Evolutionary conservation across 768 basidiomycete genomes (phyloP), one percentile per base, ranked within the genome.

Genomic region (Hypholoma fasciculare): DNA sequence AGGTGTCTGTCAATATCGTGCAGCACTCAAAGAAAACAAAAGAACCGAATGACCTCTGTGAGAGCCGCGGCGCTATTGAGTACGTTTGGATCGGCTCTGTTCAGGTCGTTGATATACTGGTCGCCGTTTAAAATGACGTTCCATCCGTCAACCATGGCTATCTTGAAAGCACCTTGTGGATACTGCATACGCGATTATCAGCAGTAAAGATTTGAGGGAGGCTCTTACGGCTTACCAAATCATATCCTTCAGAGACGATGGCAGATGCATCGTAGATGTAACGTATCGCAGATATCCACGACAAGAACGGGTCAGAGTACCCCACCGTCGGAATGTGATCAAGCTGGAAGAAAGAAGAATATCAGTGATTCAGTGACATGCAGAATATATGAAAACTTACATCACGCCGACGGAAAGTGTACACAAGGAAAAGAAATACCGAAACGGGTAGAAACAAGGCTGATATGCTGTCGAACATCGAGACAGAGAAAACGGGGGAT

Each of bases 21-120:
- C 4, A 26, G 6, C 9, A 0, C 38, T 3, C 2, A 19, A 34
- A 26, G n/a, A n/a, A n/a, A n/a, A n/a, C n/a, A 12, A 3, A 26
- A 12, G 36, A 48, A 14, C 12, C 14, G 16, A 13, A 17, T 39
- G 13, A 51, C 30, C 16, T 51, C 19, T 30, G 19, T 19, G 6
- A 38, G 47, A 30, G 13, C 39, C 55, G 37, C 69, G 62, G n/a
- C 68, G 69, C 16, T 75, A 44, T 4, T 68, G 56, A 11, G 73
- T 69, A 37, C 70, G 70, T 19, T 46, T 5, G 44, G 17, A 12
- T 62, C 52, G 8, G 74, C 72, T 54, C 65, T 69, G 11, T 72
- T 66, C 40, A 78, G 59, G 26, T 77, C 74, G 13, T 75, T 69
- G 7, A 74, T 60, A 55, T 71, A 61, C 27, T 70, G 50, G 2